Conservation (phyloP, 768 basidiomycete species). For the Russula earlei region DNA sequence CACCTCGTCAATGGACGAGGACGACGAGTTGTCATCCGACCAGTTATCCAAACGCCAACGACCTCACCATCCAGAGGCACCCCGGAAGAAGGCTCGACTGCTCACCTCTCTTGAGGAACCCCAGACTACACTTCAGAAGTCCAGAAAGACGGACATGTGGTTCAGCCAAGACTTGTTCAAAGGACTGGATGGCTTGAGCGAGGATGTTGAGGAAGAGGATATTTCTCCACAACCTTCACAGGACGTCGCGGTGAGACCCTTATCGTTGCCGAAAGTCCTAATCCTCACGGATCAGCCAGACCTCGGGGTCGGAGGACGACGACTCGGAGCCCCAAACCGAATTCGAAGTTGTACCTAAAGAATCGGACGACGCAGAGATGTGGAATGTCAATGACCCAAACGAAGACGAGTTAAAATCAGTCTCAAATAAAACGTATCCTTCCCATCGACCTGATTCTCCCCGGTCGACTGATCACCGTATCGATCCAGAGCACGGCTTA, state of each 20-base stretch:
- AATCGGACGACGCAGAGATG: slow-evolving; percentile 43
- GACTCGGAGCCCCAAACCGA: slow-evolving; percentile 41
- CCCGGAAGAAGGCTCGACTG: slow-evolving; percentile 45
- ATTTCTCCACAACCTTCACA: slow-evolving; percentile 19
- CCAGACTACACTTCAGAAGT: slow-evolving; percentile 28
- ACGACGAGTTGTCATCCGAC: slow-evolving; percentile 24
- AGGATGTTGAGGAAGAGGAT: slow-evolving; percentile 21
- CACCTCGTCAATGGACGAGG: slow-evolving; percentile 44
- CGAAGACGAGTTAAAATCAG: slow-evolving; percentile 56
- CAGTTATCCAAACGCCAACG: slow-evolving; percentile 35
- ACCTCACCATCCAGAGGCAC: slow-evolving; percentile 22
- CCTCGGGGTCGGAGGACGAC: not conserved
- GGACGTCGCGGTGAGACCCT: slow-evolving; percentile 13
- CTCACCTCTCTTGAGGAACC: slow-evolving; percentile 39
- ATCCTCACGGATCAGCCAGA: not conserved
- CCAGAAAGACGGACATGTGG: slow-evolving; percentile 76
- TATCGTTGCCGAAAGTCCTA: not conserved
- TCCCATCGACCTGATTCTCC: not conserved
- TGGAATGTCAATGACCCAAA: slow-evolving; percentile 81
- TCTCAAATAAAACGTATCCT: slow-evolving; percentile 57
- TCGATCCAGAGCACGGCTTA: slow-evolving; percentile 62
- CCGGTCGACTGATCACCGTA: not conserved
- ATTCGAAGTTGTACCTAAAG: slow-evolving; percentile 69
- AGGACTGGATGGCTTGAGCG: slow-evolving; percentile 39
- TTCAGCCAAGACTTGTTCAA: slow-evolving; percentile 90